These are phyloP conservation scores for Vigna nakashimae DNA, from an alignment of 306 rosid genomes.

Conservation along the genomic window DNA sequence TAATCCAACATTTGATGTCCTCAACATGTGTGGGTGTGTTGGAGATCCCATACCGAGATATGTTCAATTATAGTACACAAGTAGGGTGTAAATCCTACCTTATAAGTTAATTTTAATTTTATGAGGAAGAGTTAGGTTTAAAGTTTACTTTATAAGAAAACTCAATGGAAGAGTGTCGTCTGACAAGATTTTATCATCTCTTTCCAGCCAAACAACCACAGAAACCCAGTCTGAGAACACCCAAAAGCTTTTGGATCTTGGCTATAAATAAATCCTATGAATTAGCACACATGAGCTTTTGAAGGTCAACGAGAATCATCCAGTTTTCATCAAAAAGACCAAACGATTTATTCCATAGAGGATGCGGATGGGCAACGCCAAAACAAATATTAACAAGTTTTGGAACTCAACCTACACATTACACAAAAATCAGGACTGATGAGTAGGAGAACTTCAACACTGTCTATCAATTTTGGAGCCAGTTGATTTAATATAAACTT, in stretches of 20 bases:
- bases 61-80: too few relatives aligned
- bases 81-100: too few relatives aligned
- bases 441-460: not conserved
- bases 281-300: not conserved
- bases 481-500: not conserved
- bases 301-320: not conserved
- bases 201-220: not conserved
- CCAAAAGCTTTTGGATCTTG: not conserved
- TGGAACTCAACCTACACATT: not conserved
- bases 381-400: not conserved
- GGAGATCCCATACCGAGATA: too few relatives aligned
- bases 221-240: not conserved
- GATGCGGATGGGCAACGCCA: not conserved
- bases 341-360: not conserved
- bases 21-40: too few relatives aligned
- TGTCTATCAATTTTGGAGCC: slow-evolving; percentile 7
- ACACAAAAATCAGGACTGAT: not conserved
- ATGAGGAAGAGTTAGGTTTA: too few relatives aligned
- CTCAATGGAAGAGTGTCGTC: not conserved
- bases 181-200: not conserved
- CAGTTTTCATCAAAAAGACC: not conserved
- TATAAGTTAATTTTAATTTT: too few relatives aligned
- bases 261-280: not conserved
- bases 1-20: too few relatives aligned
- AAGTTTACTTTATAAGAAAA: not conserved